Percentiles rank a stretch among this genome's conserved stretches.
These are phyloP conservation scores for Komagataella phaffii DNA, from an alignment of 805 yeast species.

Conservation along the genomic window DNA sequence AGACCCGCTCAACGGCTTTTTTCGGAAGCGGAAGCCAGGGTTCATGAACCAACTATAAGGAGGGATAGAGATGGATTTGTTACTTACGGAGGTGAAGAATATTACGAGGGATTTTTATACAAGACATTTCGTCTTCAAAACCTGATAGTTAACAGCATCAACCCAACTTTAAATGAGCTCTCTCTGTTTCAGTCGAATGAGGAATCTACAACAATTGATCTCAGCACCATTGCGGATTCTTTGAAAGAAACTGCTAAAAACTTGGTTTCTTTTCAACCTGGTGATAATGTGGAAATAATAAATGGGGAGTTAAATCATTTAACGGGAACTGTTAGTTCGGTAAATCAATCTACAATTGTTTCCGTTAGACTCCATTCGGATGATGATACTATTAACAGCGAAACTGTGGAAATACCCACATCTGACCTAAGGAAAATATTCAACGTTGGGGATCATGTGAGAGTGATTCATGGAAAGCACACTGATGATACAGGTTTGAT, in stretches of 20 bases:
- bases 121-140: conserved; percentile 79
- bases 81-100: conserved; percentile 72
- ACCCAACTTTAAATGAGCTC: conserved; percentile 81
- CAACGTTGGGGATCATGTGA: conserved; percentile 87
- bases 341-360: conserved; percentile 43
- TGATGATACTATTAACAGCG: conserved; percentile 36
- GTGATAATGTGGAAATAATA: conserved; percentile 84
- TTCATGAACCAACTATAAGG: conserved; percentile 67
- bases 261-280: conserved; percentile 66
- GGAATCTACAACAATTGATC: conserved; percentile 78
- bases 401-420: conserved; percentile 66
- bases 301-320: conserved; percentile 92
- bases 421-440: conserved; percentile 76
- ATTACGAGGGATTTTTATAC: conserved; percentile 73
- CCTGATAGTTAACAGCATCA: conserved; percentile 65
- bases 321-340: conserved; percentile 62
- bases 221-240: conserved; percentile 78
- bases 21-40: conserved; percentile 78
- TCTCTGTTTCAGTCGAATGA: conserved; percentile 66
- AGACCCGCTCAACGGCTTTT: conserved; percentile 83
- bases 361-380: conserved; percentile 27
- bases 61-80: conserved; percentile 47
- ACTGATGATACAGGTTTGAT: conserved; percentile 92
- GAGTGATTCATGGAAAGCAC: conserved; percentile 84
- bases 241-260: conserved; percentile 50